Evolutionary conservation across 2,329 filamentous ascomycete species (phyloP).

Genomic region (Cordyceps javanica): DNA sequence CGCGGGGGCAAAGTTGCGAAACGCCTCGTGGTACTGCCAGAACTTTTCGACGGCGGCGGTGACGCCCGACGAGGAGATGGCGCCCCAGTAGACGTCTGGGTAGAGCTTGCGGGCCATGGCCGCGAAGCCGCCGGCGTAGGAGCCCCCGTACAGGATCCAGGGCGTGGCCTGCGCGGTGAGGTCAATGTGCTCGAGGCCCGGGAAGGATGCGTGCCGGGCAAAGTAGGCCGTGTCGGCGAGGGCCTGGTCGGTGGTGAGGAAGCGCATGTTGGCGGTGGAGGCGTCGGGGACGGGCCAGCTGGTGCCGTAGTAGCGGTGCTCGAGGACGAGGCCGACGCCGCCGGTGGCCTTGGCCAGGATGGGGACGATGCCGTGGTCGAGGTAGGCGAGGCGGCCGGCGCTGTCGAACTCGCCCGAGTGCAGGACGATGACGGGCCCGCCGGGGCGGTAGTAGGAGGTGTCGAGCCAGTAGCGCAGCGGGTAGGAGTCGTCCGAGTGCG

Average conservation of each 20-base stretch:
- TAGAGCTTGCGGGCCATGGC: constrained; percentile 72
- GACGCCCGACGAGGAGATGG: constrained; percentile 76
- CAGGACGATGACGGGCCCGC: constrained; percentile 76
- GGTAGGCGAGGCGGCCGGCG: constrained; percentile 56
- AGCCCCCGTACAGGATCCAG: constrained; percentile 77
- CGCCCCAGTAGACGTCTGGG: constrained; percentile 70
- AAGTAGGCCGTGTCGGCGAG: constrained; percentile 79
- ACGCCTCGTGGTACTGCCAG: constrained; percentile 55
- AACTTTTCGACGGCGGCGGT: constrained; percentile 73
- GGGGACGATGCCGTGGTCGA: constrained; percentile 72
- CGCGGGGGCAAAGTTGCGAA: constrained; percentile 41
- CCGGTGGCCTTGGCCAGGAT: constrained; percentile 64
- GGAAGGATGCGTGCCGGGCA: constrained; percentile 63
- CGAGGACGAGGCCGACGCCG: constrained; percentile 73
- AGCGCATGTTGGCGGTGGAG: constrained; percentile 63
- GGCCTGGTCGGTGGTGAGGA: constrained; percentile 77
- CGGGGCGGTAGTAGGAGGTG: constrained; percentile 63
- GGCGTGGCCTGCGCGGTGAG: constrained; percentile 60
- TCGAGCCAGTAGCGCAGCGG: constrained; percentile 80
- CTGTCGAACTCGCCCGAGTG: constrained; percentile 65
- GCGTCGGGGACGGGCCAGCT: constrained; percentile 65
- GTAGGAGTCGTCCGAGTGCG: constrained; percentile 64
- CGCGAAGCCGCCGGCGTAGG: constrained; percentile 74
- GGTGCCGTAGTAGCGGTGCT: constrained; percentile 81
- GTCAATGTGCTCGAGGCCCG: constrained; percentile 60